phyloP scores from a whole-genome alignment of 768 basidiomycete species.

The Russula brevipes region DNA sequence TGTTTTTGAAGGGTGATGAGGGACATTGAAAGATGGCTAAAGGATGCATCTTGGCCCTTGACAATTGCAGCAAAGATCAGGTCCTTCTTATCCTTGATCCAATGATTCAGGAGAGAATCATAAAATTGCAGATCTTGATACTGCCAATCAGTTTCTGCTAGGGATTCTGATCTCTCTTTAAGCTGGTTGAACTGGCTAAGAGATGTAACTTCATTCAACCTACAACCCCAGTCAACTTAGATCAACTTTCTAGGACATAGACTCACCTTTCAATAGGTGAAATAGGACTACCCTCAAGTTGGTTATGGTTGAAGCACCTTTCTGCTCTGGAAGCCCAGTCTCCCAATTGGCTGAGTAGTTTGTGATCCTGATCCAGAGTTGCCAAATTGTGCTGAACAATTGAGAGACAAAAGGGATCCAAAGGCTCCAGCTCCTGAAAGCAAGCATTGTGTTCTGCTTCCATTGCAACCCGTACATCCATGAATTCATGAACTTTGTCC shows the following conservation, averaged over 20 bases:
- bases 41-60: background rate
- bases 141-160: conserved; percentile 4
- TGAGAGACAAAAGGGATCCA: background rate
- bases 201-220: background rate
- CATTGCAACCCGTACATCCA: background rate
- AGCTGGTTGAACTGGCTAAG: background rate
- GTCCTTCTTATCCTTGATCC: conserved; percentile 4
- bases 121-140: conserved; percentile 9
- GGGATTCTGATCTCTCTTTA: conserved; percentile 1
- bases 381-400: background rate
- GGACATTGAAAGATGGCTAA: conserved; percentile 1
- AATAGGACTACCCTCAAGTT: background rate
- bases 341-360: background rate
- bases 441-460: background rate
- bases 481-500: background rate
- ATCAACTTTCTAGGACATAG: background rate
- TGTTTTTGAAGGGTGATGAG: conserved; percentile 6
- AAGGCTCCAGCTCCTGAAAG: background rate
- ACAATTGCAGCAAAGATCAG: conserved; percentile 8
- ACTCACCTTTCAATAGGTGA: background rate
- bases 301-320: background rate
- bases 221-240: background rate
- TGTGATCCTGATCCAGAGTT: background rate
- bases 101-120: background rate
- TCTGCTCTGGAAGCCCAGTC: conserved; percentile 13